Base-by-base conservation (phyloP, 192 early-diverging fungal species). In the Coemansia sp. region DNA sequence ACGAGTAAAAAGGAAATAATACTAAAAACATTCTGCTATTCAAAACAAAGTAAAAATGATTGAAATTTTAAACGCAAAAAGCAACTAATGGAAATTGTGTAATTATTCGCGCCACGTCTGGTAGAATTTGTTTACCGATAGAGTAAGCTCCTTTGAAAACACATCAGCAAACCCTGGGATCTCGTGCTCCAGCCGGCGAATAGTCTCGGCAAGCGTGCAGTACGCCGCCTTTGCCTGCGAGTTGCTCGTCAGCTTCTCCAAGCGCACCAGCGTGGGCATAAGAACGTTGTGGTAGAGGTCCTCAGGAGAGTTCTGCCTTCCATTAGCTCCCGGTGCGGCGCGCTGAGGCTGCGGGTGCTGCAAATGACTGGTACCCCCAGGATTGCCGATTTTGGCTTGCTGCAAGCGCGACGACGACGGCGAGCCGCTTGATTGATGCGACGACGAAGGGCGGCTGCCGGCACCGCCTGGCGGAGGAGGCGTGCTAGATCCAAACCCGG, bases 161-260 rank as follows among this genome's bases (percentile, higher is more conserved):
- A 78, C 74, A 41, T 85, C 84, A 14, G 84, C 72, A n/a, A 85
- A 77, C 3, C 84, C 84, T 8, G 84, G 84, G 11, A 85, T 76
- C 59, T 85, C 80, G 46, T 82, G 77, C 62, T 85, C 84, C 55
- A 79, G 60, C 3, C 77, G 77, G 34, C 80, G 84, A 36, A 85
- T 79, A 29, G 84, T 78, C 50, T 85, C 84, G 5, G 80, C 80
- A 44, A 85, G 73, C 19, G 77, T 74, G 68, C 80, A 79, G 53
- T 77, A 77, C 7, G 75, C 83, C 11, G 75, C 72, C 66, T 85
- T 80, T 17, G 71, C 75, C 69, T 75, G 72, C 19, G 78, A 50
- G 58, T 80, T 78, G 75, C 73, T 85, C 6, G 83, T 80, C 9
- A 76, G 76, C 53, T 74, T 72, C 42, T 82, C 84, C 29, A 82